phyloP scores from a whole-genome alignment of 2,329 filamentous ascomycete genomes.

The Beauveria varroae region DNA sequence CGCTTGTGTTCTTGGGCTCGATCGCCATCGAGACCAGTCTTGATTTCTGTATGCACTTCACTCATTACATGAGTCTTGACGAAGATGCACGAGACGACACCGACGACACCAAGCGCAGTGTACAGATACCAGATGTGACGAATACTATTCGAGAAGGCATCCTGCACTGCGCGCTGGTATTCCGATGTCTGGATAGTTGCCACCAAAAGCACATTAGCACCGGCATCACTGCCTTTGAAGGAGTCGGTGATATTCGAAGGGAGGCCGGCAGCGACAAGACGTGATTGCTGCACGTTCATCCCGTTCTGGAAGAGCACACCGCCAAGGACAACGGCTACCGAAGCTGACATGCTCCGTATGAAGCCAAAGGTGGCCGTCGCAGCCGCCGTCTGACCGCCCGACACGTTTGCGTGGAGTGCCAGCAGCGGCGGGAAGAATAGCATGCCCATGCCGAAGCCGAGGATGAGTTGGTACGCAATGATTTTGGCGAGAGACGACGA shows the following conservation, averaged over 20 bases:
- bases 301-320: constrained; percentile 30
- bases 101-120: constrained; percentile 8
- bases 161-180: constrained; percentile 4
- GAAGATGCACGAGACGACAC: constrained; percentile 7
- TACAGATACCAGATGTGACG: constrained; percentile 9
- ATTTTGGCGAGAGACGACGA: constrained; percentile 39
- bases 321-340: constrained; percentile 52
- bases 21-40: constrained; percentile 6
- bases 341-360: constrained; percentile 48
- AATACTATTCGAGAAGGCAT: constrained; percentile 9
- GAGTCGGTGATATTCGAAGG: background rate
- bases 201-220: constrained; percentile 10
- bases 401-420: constrained; percentile 55
- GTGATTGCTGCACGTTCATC: constrained; percentile 27
- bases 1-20: constrained; percentile 1
- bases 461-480: constrained; percentile 49
- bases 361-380: constrained; percentile 57
- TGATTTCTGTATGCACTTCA: constrained; percentile 7
- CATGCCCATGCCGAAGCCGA: constrained; percentile 53
- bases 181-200: background rate
- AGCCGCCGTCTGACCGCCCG: constrained; percentile 51
- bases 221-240: constrained; percentile 8
- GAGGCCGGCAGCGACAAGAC: constrained; percentile 1
- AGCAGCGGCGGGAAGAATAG: constrained; percentile 58
- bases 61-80: constrained; percentile 10